Conservation (phyloP, 345 rosid species). For the Brassica carinata region DNA sequence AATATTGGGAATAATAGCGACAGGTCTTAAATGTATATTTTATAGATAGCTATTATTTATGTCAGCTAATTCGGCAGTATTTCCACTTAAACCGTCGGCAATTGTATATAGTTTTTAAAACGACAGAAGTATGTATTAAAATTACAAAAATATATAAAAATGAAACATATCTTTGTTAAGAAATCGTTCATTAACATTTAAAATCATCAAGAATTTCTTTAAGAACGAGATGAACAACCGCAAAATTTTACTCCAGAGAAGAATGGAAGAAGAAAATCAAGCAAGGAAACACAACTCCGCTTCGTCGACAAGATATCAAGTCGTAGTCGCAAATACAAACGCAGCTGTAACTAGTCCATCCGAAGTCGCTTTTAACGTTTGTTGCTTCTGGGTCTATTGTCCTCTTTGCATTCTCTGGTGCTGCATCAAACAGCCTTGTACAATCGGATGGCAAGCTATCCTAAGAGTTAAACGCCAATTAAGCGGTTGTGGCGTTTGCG, state of each 20-base stretch:
- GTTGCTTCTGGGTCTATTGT: constrained; percentile 59
- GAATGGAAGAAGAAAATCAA: constrained; percentile 17
- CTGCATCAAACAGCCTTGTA: constrained; percentile 60
- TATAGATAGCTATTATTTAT: no score
- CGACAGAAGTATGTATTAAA: constrained; percentile 10
- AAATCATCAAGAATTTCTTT: constrained; percentile 12
- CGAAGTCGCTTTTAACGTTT: constrained; percentile 58
- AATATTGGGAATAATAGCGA: background rate
- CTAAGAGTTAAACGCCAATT: constrained; percentile 31
- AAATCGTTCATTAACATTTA: background rate
- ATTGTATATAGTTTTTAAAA: constrained; percentile 18
- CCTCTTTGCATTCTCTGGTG: constrained; percentile 65
- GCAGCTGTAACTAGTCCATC: constrained; percentile 32
- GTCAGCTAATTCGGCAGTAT: no score
- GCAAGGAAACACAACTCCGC: background rate
- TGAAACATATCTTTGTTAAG: background rate
- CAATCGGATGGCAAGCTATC: constrained; percentile 53
- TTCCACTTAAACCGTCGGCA: constrained; percentile 29
- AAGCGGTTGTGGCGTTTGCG: constrained; percentile 40
- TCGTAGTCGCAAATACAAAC: constrained; percentile 15
- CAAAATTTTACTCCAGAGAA: constrained; percentile 19
- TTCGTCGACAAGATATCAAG: constrained; percentile 12
- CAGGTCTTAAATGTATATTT: background rate
- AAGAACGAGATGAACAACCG: constrained; percentile 32
- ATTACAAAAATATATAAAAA: background rate